phyloP scores from a whole-genome alignment of 2,329 filamentous ascomycete species.

The Pseudocercospora crystallina region DNA sequence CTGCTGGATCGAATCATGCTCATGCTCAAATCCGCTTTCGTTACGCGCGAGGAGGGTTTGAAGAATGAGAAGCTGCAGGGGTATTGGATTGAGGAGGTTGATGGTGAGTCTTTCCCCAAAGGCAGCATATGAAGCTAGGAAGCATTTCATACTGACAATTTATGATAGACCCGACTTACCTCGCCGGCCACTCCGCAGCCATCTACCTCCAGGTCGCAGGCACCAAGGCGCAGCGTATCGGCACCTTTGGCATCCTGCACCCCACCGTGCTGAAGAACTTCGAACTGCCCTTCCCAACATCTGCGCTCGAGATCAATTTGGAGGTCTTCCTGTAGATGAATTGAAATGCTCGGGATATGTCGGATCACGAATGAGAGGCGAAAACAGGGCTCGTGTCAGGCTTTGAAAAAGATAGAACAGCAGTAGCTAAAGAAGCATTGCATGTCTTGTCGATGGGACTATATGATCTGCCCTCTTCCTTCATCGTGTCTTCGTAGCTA shows the following conservation, averaged over 20 bases:
- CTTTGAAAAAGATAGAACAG: background rate
- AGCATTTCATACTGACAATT: conserved; percentile 12
- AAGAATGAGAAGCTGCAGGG: conserved; percentile 50
- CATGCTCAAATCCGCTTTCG: conserved; percentile 83
- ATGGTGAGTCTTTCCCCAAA: conserved; percentile 54
- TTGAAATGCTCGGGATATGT: no score
- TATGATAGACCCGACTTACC: conserved; percentile 76
- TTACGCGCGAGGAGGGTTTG: conserved; percentile 71
- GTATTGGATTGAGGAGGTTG: conserved; percentile 93
- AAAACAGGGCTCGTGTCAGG: background rate
- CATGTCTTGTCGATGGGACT: no score
- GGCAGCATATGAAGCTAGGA: background rate
- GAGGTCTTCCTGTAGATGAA: conserved; percentile 76
- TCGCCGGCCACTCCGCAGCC: conserved; percentile 82
- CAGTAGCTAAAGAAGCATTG: no score
- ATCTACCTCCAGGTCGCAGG: conserved; percentile 75
- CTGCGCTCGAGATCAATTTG: conserved; percentile 89
- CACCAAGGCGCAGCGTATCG: conserved; percentile 69
- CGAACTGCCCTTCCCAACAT: conserved; percentile 89
- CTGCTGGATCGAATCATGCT: conserved; percentile 86
- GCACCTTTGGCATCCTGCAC: conserved; percentile 91
- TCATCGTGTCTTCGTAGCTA: no score
- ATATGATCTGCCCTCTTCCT: no score
- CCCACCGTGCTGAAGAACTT: conserved; percentile 91
- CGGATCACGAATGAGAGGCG: background rate